Evolutionary conservation across 129 eudicot species (phyloP), one percentile per base, ranked within the genome.

Genomic region (Solidago caesia): DNA sequence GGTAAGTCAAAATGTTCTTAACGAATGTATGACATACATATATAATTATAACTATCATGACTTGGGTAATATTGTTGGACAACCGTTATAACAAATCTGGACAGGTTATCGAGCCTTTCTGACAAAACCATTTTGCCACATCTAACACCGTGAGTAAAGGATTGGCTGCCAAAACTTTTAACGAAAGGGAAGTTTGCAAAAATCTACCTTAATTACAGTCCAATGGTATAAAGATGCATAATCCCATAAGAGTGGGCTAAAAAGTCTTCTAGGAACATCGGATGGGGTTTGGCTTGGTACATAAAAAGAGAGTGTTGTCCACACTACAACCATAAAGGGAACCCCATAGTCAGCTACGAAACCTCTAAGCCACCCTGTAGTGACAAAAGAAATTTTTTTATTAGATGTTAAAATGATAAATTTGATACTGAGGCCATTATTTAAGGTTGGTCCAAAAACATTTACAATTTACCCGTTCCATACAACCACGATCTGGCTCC

Each of bases 401-500:
- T 48, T 8, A 42, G 42, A 77, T 70, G 64, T 53, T 2, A 33
- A 70, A 15, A 77, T 25, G 76, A 77, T 68, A n/a, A 45, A 27
- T 42, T 41, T 8, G 33, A 57, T 58, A 68, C 61, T 47, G 6
- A 76, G 45, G 43, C 7, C 53, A 59, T 42, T 12, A 56, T 14
- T 0, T n/a, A 46, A 16, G 75, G 27, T 46, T 27, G 51, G 44
- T 10, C 49, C 1, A 26, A 70, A 25, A 27, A 9, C 16, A 42
- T 9, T 5, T 13, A 59, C 25, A 41, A 7, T 11, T 74, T 59
- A 81, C 91, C 84, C 77, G 84, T 71, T 27, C 84, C 88, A 49
- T 83, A 83, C 71, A 79, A 72, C 88, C 86, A 86, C 1, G 95
- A 79, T 59, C 95, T 77, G n/a, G 95, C 95, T 25, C 55, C 79